Evolutionary conservation across 2,329 filamentous ascomycete species (phyloP), one percentile per base, ranked within the genome.

Genomic region (Verticillium alfalfae): DNA sequence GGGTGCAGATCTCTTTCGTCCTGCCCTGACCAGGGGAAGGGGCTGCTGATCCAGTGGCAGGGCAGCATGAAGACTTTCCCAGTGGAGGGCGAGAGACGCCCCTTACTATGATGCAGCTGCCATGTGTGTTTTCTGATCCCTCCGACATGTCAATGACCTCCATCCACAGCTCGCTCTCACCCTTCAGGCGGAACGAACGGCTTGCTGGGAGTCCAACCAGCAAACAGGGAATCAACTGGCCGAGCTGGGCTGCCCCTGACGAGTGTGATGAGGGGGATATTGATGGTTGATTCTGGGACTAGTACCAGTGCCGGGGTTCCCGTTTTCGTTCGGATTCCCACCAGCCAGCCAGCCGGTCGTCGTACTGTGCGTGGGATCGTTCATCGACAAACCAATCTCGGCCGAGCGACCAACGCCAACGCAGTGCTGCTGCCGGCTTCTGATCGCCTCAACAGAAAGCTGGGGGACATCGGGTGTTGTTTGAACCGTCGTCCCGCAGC

Each of bases 381-480:
- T 58, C 57, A 58, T 49, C 22, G 38, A 58, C 57, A 58, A 58
- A 58, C 57, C 57, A 58, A 49, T 58, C 26, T 34, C 39, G 38
- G 37, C 45, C 38, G n/a, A 49, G 26, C 34, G 34, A 8, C 31
- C 22, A 41, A n/a, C 18, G n/a, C 38, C 57, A 34, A 49, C 26
- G 26, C 39, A 34, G 18, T 18, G 18, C 45, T 10, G 45, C 45
- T 49, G 45, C 45, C 18, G 45, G 16, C 18, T 10, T 49, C 45
- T 49, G 45, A 8, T 49, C 18, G 5, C n/a, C 18, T 49, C 16
- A 22, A 18, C 12, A 49, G 45, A 49, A 13, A 22, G 45, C 45
- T 49, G 45, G 45, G 36, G 45, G 22, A 12, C 22, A 7, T 2
- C 8, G 45, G 45, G 45, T 9, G 45, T 12, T 49, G 39, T 49